Evolutionary conservation across 495 filamentous ascomycete species (phyloP), one percentile per base, ranked within the genome.

Genomic region (Trichoderma gamsii): DNA sequence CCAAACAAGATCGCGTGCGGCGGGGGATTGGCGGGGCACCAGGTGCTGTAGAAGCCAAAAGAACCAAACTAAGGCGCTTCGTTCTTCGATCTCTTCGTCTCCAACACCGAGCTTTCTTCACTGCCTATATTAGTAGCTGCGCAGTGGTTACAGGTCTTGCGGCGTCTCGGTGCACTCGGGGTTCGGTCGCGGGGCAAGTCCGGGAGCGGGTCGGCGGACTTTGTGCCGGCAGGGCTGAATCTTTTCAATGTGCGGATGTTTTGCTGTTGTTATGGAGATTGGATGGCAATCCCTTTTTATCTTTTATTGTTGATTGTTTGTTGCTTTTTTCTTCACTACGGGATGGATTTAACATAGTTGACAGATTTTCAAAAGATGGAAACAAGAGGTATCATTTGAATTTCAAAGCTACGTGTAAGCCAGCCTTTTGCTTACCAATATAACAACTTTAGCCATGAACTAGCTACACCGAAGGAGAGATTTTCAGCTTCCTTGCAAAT

Each of bases 161-260:
- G 43, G 43, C 12, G 4, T 38, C 35, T 46, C 13, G 43, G n/a
- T 52, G 9, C 8, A 21, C n/a, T 52, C 49, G 49, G 49, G 4
- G 18, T 52, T 52, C 49, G 49, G 49, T 52, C 18, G 49, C 49
- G 49, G 49, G 49, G 49, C 49, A 52, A 52, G 49, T 52, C 49
- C 49, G 49, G 49, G 21, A 4, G n/a, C 49, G 49, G 49, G 49
- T 52, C 16, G 11, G 49, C 43, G 43, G 13, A 46, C 43, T 15
- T 15, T 21, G 21, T 52, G 18, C 21, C 18, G 9, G n/a, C 8
- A 23, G 9, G 18, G 49, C 49, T 11, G 49, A 18, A 52, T 52
- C 29, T 52, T 18, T 21, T 21, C 9, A 21, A 21, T 23, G 8
- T 21, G 0, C 18, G n/a, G 49, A 4, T 21, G 49, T 6, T n/a